Evolutionary conservation across 179 eudicot genomes (phyloP), one percentile per base, ranked within the genome.

Genomic region (Patellifolia procumbens): DNA sequence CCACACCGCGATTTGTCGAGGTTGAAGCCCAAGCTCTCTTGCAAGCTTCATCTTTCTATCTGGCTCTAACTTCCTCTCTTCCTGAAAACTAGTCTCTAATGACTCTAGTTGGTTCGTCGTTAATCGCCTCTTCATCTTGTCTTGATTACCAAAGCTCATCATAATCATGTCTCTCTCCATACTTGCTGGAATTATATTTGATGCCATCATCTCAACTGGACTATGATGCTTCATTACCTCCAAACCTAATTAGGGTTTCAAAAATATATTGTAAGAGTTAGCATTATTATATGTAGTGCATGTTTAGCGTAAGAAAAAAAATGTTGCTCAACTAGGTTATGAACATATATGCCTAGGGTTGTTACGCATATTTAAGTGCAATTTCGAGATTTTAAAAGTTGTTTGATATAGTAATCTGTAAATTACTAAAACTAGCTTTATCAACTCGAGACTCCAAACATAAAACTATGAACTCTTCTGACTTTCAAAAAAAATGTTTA

Each of bases 1-100:
- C 96, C 96, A 92, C 3, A 92, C 89, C 1, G 97, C 95, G n/a
- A 90, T 82, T 76, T 90, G 91, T 0, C 94, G 84, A 5, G 91
- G 91, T 78, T 91, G 88, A 46, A 93, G 83, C 6, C 87, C 92
- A 0, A 93, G 86, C 22, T 90, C 92, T 58, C 83, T 70, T 0
- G 98, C 94, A 67, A 93, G 86, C 89, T 81, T 89, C 86, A 87
- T 78, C 78, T 93, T 93, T 79, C 94, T 81, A 8, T 91, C 92
- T 0, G 97, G 92, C 26, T 91, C 97, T 46, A 91, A 82, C 86
- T 93, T 91, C 76, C 81, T 88, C 81, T 93, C 98, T 75, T 88
- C 97, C 51, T 85, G 89, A 72, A 93, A 93, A 45, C 94, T 88
- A 24, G 76, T 81, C 87, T 93, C 98, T 32, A 93, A 71, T 17